Evolutionary conservation across 805 yeast genomes (phyloP), one percentile per base, ranked within the genome.

Genomic region (Lipomyces oligophaga): DNA sequence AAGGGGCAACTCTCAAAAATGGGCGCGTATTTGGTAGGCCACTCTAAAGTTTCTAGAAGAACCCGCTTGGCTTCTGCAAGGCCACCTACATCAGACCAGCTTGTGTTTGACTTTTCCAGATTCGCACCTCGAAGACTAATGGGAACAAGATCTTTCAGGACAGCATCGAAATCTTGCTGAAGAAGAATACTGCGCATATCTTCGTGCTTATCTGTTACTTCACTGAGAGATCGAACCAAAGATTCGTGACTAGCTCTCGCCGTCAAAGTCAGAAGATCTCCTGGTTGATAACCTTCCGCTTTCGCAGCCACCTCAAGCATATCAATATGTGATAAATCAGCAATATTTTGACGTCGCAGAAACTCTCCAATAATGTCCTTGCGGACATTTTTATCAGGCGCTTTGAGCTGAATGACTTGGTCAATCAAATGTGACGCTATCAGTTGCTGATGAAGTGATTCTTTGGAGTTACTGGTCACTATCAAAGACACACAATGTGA

Each of bases 11-110:
- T 79, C 15, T 82, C 81, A 66, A 93, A 90, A n/a, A 90, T 86
- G 4, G 97, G 96, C 0, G 96, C 94, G 62, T 90, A 90, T 59
- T 82, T 87, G 1, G 95, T 86, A 1, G 98, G 98, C 97, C 97
- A 90, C 61, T 93, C 97, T 27, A 90, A 67, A 0, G 97, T 93
- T 62, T 90, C 97, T 41, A 87, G 64, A 7, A 90, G 67, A 0
- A 86, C 70, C 7, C 75, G 71, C 60, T 90, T 90, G 1, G 94
- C 93, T 13, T 79, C 83, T 16, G 68, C 68, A 44, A 90, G 69
- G 0, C 97, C 98, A 5, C 97, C 98, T 55, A 90, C 86, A 57
- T 88, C 95, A 1, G 72, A 59, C 98, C 98, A 90, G 37, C 76
- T 75, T 0, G 80, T 77, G 1, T 79, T 66, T 0, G 90, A 80